Evolutionary conservation across 2,329 filamentous ascomycete genomes (phyloP).

Genomic region (Remersonia thermophila): DNA sequence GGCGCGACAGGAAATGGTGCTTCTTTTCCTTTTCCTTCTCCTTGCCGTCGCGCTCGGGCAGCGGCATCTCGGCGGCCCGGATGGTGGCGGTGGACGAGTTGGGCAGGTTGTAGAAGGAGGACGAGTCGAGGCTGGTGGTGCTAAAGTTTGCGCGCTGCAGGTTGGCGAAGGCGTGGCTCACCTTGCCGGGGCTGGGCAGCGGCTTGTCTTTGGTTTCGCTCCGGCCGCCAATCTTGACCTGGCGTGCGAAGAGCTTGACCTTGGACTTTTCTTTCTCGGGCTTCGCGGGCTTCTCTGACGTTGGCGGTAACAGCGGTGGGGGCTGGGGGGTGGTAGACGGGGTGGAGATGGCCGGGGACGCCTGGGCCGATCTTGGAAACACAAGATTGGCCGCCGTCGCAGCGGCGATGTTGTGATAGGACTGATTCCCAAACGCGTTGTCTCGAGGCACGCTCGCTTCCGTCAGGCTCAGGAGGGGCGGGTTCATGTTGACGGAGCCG

Average conservation of each 20-base stretch:
- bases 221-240: conserved; percentile 62
- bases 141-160: conserved; percentile 56
- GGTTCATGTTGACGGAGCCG: conserved; percentile 46
- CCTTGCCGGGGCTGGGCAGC: conserved; percentile 60
- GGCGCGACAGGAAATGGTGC: conserved; percentile 66
- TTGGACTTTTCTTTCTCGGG: conserved; percentile 66
- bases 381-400: conserved; percentile 61
- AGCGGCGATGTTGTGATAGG: conserved; percentile 52
- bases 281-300: conserved; percentile 46
- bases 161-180: conserved; percentile 52
- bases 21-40: conserved; percentile 56
- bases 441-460: conserved; percentile 52
- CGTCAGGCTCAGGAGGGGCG: conserved; percentile 51
- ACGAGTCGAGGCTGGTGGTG: conserved; percentile 59
- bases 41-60: conserved; percentile 40
- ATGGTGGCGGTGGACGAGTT: conserved; percentile 70
- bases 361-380: conserved; percentile 52
- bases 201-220: conserved; percentile 54
- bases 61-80: conserved; percentile 43
- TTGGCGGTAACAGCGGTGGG: conserved; percentile 26
- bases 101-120: conserved; percentile 58
- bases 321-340: conserved; percentile 19
- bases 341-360: conserved; percentile 33
- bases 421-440: conserved; percentile 35
- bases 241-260: conserved; percentile 70